Evolutionary conservation across 192 early-diverging fungal genomes (phyloP), one percentile per base, ranked within the genome.

Genomic region (Umbelopsis isabellina): DNA sequence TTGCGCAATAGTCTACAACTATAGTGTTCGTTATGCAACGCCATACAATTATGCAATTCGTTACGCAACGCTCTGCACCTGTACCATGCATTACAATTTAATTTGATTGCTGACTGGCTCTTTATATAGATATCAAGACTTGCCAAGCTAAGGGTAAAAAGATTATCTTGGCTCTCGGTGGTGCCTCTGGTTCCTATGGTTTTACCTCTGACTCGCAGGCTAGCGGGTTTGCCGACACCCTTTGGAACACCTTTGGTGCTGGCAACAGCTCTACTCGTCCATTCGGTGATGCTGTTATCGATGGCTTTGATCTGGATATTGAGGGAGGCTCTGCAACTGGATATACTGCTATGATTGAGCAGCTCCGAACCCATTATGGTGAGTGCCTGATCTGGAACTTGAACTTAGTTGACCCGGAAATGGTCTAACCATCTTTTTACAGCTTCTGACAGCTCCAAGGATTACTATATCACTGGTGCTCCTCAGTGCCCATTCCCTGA

Each of bases 401-500:
- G 27, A 30, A 30, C n/a, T n/a, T 30, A 30, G 1, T 30, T 30
- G 27, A 30, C 27, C 30, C 25, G 12, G 1, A n/a, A 27, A 16
- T 16, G 37, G 6, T 18, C 22, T 18, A n/a, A 27, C 23, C 27
- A 33, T 16, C 33, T 33, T 18, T 18, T 27, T 33, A 85, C 79
- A 74, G 66, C 72, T n/a, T 50, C 79, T 2, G 76, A 77, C 44
- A 61, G 70, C 41, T 68, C 73, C 66, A 84, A 83, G 66, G 46
- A 52, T 33, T 89, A 84, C 76, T 86, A 87, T 61, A 84, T 91
- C 47, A 73, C 84, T 3, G 86, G 79, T 0, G 89, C 85, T 4
- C 89, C 89, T 1, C 87, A 91, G 51, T 91, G 89, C 61, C 81
- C 81, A 7, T 87, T 79, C 73, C 89, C 86, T 1, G 86, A 91